Evolutionary conservation across 805 yeast genomes (phyloP), one percentile per base, ranked within the genome.

Genomic region (Maudiozyma bulderi): DNA sequence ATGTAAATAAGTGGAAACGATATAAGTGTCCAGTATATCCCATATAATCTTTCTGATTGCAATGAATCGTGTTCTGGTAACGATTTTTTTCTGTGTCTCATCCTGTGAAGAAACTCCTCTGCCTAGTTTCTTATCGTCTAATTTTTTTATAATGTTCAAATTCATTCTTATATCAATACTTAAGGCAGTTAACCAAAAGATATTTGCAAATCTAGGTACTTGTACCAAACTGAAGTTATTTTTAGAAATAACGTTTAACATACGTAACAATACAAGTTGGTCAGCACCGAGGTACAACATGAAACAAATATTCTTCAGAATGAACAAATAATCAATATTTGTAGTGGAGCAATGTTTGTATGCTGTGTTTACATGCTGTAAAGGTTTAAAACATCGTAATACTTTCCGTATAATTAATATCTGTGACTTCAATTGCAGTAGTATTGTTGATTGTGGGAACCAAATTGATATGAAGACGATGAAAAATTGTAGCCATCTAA

Each of bases 321-420:
- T 51, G 35, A 53, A 6, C 11, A 40, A 11, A 10, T 13, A 6
- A 20, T 38, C 20, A 7, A 11, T n/a, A n/a, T 11, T 35, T 13
- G 38, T 35, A 3, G 26, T 3, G 26, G 2, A 20, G 26, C 26
- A 20, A 20, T 20, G 26, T 20, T 20, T 20, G 4, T 20, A 20
- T 20, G 26, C 26, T 83, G 67, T 86, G 82, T 60, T 79, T 48
- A 84, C 61, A 62, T 83, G 87, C 57, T 73, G 73, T 59, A 90
- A 68, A 1, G 95, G 95, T 68, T 88, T 89, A 54, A 88, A 77
- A 60, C 82, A 80, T 60, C 96, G 78, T 73, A 89, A 70, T 29
- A 89, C 83, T 71, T 90, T 90, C 65, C 97, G 81, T 54, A 86
- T 74, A 52, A 81, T 67, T 2, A 86, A 75, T 31, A 86, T 74